Conservation (phyloP, 2,329 filamentous ascomycete genomes). For the Arachnopeziza araneosa region DNA sequence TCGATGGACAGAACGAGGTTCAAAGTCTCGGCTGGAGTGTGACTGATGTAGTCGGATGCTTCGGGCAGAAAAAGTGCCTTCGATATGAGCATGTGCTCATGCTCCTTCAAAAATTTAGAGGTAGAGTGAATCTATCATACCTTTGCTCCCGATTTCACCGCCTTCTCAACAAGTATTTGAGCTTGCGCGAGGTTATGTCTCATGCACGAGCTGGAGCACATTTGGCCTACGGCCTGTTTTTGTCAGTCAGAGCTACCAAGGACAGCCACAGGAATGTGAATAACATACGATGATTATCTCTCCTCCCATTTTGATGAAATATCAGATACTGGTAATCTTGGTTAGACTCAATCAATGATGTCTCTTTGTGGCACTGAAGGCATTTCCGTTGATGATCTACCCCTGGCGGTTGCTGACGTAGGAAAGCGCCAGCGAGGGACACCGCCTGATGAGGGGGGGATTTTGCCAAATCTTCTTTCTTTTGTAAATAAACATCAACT, state of each 20-base stretch:
- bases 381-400: neutral
- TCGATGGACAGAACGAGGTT: conserved; percentile 4
- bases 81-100: neutral
- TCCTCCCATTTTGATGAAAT: neutral
- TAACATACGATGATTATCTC: neutral
- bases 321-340: neutral
- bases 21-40: conserved; percentile 8
- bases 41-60: conserved; percentile 15
- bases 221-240: conserved; percentile 11
- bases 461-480: neutral
- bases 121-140: conserved; percentile 1
- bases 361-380: neutral
- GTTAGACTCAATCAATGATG: neutral
- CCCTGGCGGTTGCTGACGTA: conserved; percentile 14
- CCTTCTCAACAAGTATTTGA: conserved; percentile 10
- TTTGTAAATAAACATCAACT: neutral
- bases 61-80: conserved; percentile 11
- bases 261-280: neutral
- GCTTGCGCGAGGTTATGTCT: conserved; percentile 13
- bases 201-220: conserved; percentile 14
- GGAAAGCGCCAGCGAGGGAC: conserved; percentile 1
- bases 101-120: neutral
- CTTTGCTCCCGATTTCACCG: conserved; percentile 13
- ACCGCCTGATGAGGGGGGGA: neutral
- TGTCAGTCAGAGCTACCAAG: neutral